These are phyloP conservation scores for Circinella umbellata DNA, from an alignment of 371 early-diverging fungal genomes.

Conservation along the genomic window DNA sequence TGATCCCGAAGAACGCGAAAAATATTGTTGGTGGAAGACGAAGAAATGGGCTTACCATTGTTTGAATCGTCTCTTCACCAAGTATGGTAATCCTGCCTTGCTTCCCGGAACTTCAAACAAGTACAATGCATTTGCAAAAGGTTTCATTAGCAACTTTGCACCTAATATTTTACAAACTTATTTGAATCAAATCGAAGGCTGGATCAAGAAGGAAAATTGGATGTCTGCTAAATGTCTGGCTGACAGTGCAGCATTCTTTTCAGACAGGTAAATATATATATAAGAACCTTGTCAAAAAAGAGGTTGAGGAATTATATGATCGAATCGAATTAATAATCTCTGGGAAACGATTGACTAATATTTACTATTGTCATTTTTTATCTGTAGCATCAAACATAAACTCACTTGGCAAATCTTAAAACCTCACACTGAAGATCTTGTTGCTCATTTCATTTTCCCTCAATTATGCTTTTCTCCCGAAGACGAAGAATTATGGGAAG, in stretches of 20 bases:
- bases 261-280: constrained; percentile 37
- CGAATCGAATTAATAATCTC: no score
- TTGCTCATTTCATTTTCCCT: constrained; percentile 88
- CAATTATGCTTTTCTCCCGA: constrained; percentile 80
- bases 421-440: constrained; percentile 76
- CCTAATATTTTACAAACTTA: constrained; percentile 84
- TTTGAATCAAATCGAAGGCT: constrained; percentile 76
- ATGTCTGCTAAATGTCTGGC: constrained; percentile 61
- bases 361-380: constrained; percentile 12
- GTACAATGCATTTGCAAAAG: constrained; percentile 75
- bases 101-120: constrained; percentile 57
- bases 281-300: neutral
- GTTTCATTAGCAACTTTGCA: constrained; percentile 83
- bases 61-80: constrained; percentile 78
- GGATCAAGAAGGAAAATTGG: constrained; percentile 68
- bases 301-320: neutral
- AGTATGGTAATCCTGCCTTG: constrained; percentile 79
- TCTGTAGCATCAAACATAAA: constrained; percentile 78
- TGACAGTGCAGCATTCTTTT: constrained; percentile 58
- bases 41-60: constrained; percentile 93
- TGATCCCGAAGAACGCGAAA: constrained; percentile 73
- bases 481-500: constrained; percentile 89
- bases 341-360: no score
- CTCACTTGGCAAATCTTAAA: constrained; percentile 87
- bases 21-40: constrained; percentile 86